Evolutionary conservation across 2,329 filamentous ascomycete species (phyloP).

Genomic region (Aspergillus costaricaensis): DNA sequence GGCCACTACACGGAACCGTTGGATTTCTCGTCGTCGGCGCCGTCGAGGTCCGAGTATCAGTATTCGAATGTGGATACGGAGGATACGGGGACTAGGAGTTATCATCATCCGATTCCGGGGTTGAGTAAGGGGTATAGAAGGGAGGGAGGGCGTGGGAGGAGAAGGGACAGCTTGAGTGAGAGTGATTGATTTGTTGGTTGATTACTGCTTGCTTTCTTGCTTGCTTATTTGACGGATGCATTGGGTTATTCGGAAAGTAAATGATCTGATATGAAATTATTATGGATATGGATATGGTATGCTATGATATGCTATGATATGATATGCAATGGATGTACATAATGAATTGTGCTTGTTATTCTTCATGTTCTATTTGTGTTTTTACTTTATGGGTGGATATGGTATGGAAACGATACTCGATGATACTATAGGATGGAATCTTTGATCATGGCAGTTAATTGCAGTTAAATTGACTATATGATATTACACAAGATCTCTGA

Average conservation of each 20-base stretch:
- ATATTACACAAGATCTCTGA: not conserved
- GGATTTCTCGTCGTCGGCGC: slow-evolving; percentile 45
- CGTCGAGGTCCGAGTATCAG: slow-evolving; percentile 42
- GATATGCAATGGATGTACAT: not conserved
- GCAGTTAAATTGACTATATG: not conserved
- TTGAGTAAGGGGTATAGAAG: slow-evolving; percentile 50
- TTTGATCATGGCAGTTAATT: not conserved
- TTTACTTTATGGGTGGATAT: no score
- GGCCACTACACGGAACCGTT: slow-evolving; percentile 48
- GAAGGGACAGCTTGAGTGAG: slow-evolving; percentile 58
- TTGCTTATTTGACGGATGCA: no score
- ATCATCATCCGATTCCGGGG: slow-evolving; percentile 60
- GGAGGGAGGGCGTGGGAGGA: slow-evolving; percentile 39
- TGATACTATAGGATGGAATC: no score
- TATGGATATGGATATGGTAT: not conserved
- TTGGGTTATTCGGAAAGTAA: no score
- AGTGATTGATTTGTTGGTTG: slow-evolving; percentile 41
- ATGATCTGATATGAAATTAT: slow-evolving; percentile 10
- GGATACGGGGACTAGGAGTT: slow-evolving; percentile 55
- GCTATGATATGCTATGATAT: not conserved
- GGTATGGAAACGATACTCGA: no score
- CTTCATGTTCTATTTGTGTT: not conserved
- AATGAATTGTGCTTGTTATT: not conserved
- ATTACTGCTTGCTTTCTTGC: no score
- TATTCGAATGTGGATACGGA: slow-evolving; percentile 46